phyloP scores from a whole-genome alignment of 768 basidiomycete genomes.

The Hemileccinum impolitum region DNA sequence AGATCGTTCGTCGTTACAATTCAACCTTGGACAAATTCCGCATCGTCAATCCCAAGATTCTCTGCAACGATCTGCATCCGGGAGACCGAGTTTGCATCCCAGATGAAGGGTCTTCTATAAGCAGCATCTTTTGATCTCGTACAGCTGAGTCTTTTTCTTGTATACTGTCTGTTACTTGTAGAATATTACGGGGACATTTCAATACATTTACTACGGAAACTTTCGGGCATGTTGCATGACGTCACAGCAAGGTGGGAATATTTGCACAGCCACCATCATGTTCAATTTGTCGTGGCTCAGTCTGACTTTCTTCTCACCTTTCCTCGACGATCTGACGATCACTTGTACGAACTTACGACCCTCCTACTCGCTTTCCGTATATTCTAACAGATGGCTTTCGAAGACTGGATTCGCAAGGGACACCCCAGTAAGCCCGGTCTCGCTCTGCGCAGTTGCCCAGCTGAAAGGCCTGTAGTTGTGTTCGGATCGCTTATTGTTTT shows the following conservation, averaged over 20 bases:
- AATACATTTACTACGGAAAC: neutral
- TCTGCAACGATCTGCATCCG: constrained; percentile 57
- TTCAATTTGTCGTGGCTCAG: constrained; percentile 20
- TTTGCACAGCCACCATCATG: constrained; percentile 22
- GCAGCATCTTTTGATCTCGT: constrained; percentile 23
- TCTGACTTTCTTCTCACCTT: neutral
- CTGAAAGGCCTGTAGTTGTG: constrained; percentile 43
- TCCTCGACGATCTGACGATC: constrained; percentile 13
- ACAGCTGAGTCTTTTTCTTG: constrained; percentile 1
- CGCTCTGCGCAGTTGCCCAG: neutral
- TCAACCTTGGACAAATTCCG: constrained; percentile 50
- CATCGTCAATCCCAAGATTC: constrained; percentile 48
- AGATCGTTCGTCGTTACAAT: constrained; percentile 47
- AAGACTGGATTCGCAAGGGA: constrained; percentile 46
- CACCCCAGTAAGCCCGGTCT: constrained; percentile 47
- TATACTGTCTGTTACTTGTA: constrained; percentile 20
- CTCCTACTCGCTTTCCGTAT: constrained; percentile 7
- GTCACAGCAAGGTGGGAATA: constrained; percentile 23
- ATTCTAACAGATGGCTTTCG: constrained; percentile 32
- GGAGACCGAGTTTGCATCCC: constrained; percentile 62
- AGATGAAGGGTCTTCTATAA: constrained; percentile 34
- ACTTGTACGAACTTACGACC: constrained; percentile 29
- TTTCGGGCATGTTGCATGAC: constrained; percentile 3
- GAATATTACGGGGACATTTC: constrained; percentile 6
- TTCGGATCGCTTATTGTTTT: constrained; percentile 51